Percentiles rank a stretch among this genome's conserved stretches.
Conservation (phyloP, 2,329 filamentous ascomycete species). For the Ophiosphaerella herpotricha region DNA sequence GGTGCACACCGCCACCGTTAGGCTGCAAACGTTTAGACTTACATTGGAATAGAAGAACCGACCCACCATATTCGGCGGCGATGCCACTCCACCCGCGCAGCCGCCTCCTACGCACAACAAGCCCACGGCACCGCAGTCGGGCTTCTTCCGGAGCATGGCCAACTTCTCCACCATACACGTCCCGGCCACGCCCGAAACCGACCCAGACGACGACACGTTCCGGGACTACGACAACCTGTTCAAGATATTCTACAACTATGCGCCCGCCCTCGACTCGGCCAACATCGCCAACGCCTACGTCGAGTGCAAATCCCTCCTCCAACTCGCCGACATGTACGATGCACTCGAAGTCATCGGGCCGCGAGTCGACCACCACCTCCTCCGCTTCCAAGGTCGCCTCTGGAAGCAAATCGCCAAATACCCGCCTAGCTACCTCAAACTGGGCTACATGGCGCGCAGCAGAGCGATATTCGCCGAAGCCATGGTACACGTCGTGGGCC, state of each 20-base stretch:
- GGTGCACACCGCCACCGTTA: constrained; percentile 50
- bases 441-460: constrained; percentile 83
- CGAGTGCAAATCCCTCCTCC: constrained; percentile 88
- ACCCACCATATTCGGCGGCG: constrained; percentile 63
- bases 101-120: constrained; percentile 65
- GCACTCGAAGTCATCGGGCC: constrained; percentile 85
- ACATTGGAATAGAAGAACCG: constrained; percentile 29
- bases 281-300: constrained; percentile 93
- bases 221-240: constrained; percentile 96
- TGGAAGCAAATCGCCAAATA: constrained; percentile 99
- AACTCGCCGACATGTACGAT: constrained; percentile 93
- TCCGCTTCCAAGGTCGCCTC: constrained; percentile 86
- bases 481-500: constrained; percentile 89
- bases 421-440: constrained; percentile 85
- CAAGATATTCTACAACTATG: constrained; percentile 92
- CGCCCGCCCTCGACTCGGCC: constrained; percentile 77
- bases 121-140: constrained; percentile 64
- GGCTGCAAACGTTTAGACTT: constrained; percentile 5
- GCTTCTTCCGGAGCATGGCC: constrained; percentile 86
- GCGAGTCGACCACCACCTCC: constrained; percentile 87
- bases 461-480: constrained; percentile 78
- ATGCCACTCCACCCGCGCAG: constrained; percentile 43
- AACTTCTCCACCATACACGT: constrained; percentile 68
- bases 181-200: constrained; percentile 54
- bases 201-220: constrained; percentile 71